Conservation (phyloP, 345 rosid genomes). For the Ceriops decandra region DNA sequence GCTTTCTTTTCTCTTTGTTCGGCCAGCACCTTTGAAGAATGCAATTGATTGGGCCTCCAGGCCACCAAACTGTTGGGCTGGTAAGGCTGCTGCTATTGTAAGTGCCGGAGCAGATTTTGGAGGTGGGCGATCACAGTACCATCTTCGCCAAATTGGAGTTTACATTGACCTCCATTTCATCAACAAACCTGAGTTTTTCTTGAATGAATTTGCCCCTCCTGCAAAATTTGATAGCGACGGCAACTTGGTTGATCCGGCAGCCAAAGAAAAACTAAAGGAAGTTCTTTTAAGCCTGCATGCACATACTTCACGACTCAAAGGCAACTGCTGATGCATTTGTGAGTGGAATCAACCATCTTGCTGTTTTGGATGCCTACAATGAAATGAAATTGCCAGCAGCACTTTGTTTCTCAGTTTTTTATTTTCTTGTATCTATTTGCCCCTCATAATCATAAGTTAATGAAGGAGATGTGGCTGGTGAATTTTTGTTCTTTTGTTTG, state of each 20-base stretch:
- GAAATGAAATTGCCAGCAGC: no score
- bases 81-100: slow-evolving; percentile 71
- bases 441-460: no score
- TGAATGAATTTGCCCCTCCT: no score
- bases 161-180: slow-evolving; percentile 76
- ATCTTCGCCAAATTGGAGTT: slow-evolving; percentile 74
- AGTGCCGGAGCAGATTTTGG: slow-evolving; percentile 62
- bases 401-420: no score
- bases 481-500: no score
- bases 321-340: background rate
- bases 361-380: no score
- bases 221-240: no score
- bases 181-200: slow-evolving; percentile 40
- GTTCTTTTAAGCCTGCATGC: slow-evolving; percentile 55
- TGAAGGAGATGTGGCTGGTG: no score
- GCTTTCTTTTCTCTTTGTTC: background rate
- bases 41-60: slow-evolving; percentile 86
- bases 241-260: slow-evolving; percentile 47
- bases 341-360: no score
- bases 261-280: slow-evolving; percentile 41
- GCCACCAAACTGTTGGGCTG: slow-evolving; percentile 69
- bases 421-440: no score
- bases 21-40: slow-evolving; percentile 66
- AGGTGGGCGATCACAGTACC: slow-evolving; percentile 58
- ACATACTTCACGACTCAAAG: slow-evolving; percentile 47